Conservation (phyloP, 139 green algal species). For the Chlorokybus atmophyticus region DNA sequence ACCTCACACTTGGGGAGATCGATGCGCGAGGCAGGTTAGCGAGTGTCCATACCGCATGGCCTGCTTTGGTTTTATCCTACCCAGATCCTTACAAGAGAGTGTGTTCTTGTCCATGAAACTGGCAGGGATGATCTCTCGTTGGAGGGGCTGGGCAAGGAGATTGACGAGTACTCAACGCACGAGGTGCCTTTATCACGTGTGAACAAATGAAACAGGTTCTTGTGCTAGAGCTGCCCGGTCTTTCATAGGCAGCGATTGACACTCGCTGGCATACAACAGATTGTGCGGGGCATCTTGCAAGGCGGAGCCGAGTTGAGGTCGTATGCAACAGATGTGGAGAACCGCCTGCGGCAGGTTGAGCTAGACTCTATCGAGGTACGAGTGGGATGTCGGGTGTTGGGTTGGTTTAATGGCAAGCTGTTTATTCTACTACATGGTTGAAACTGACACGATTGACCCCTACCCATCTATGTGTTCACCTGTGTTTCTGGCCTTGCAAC, state of each 20-base stretch:
- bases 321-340: constrained; percentile 65
- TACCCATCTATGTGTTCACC: neutral
- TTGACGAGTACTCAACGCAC: constrained; percentile 16
- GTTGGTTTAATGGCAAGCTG: neutral
- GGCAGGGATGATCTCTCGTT: constrained; percentile 24
- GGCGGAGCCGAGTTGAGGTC: constrained; percentile 43
- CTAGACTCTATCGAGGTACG: constrained; percentile 59
- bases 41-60: neutral
- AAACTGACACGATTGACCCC: no score
- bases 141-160: constrained; percentile 19
- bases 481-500: constrained; percentile 8
- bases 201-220: neutral
- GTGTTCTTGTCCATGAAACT: no score
- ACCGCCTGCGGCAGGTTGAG: constrained; percentile 67
- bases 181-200: constrained; percentile 8
- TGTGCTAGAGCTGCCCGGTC: constrained; percentile 1
- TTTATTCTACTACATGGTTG: neutral
- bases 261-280: constrained; percentile 6
- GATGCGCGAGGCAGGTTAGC: neutral
- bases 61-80: neutral
- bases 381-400: neutral
- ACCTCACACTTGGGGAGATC: neutral
- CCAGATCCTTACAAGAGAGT: neutral
- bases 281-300: constrained; percentile 20
- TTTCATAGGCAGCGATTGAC: constrained; percentile 1